Evolutionary conservation across 257 asterid species (phyloP), one percentile per base, ranked within the genome.

Genomic region (Forsythia suspensa): DNA sequence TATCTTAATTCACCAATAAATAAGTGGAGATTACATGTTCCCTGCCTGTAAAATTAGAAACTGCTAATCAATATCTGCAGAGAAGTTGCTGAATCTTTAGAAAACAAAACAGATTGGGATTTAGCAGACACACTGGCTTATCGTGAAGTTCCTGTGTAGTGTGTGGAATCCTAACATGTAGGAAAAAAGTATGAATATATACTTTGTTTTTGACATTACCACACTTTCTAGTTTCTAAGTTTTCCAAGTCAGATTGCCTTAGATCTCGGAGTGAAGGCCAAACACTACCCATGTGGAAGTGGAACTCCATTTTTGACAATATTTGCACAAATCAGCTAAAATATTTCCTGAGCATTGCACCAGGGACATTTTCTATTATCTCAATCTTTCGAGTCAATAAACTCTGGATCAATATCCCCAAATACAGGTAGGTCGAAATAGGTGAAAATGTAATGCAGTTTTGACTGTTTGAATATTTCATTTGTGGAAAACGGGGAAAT

Each of bases 1-100:
- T 79, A 36, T 78, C 48, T 42, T 57, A 43, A 61, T 34, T 16
- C 55, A 21, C 34, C n/a, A 51, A n/a, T 5, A 42, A n/a, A 41
- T 41, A 43, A 59, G 43, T 63, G 77, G 63, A 29, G 46, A 73
- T 66, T 38, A 52, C 39, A 37, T 52, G 66, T 71, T 80, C 43
- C 20, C 42, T 74, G 51, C 15, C 72, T 24, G 0, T 59, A 9
- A 9, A 65, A 5, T 36, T 42, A 48, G 66, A 40, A 74, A 38
- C 39, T 46, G 24, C 51, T 55, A 59, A 41, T 24, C 36, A 68
- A 15, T 38, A 15, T 55, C 18, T 71, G 51, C 63, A 36, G 11
- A 18, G 38, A n/a, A 44, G 34, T 57, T 3, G 4, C 59, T 76
- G 52, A 65, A 41, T 68, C 55, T 46, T 36, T 41, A 29, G 40